Conservation (phyloP, 2,329 filamentous ascomycete species). For the Colletotrichum nymphaeae region DNA sequence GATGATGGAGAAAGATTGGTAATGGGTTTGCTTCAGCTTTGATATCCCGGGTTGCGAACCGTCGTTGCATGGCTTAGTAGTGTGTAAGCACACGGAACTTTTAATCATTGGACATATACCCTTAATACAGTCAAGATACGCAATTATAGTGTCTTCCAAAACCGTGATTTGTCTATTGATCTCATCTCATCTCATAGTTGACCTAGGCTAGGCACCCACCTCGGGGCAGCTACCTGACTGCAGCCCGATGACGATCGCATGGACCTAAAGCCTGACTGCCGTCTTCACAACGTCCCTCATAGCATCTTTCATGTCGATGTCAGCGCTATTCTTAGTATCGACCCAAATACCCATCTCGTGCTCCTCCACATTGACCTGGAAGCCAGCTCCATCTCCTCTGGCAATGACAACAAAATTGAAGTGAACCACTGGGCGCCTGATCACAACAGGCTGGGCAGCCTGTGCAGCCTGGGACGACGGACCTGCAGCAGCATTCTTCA, state of each 20-base stretch:
- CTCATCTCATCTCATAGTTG: background rate
- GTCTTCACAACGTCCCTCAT: background rate
- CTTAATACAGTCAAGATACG: background rate
- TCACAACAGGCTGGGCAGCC: background rate
- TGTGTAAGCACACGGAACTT: conserved; percentile 17
- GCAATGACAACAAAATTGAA: background rate
- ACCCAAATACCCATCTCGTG: background rate
- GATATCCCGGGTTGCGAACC: conserved; percentile 26
- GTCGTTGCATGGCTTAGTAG: background rate
- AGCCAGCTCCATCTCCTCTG: background rate
- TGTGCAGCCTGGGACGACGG: no score
- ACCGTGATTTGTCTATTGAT: background rate
- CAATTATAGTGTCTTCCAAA: background rate
- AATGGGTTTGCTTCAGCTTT: conserved; percentile 17
- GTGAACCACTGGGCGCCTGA: background rate
- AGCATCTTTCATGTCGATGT: background rate
- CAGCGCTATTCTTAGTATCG: background rate
- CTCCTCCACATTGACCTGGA: background rate
- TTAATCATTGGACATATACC: conserved; percentile 27
- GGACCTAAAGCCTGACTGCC: background rate
- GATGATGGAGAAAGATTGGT: background rate
- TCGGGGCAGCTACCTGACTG: background rate
- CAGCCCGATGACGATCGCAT: background rate
- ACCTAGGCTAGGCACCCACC: no score
- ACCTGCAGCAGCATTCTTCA: background rate